Evolutionary conservation across 1,284 basidiomycete species (phyloP).

Genomic region (Xanthoconium separans): DNA sequence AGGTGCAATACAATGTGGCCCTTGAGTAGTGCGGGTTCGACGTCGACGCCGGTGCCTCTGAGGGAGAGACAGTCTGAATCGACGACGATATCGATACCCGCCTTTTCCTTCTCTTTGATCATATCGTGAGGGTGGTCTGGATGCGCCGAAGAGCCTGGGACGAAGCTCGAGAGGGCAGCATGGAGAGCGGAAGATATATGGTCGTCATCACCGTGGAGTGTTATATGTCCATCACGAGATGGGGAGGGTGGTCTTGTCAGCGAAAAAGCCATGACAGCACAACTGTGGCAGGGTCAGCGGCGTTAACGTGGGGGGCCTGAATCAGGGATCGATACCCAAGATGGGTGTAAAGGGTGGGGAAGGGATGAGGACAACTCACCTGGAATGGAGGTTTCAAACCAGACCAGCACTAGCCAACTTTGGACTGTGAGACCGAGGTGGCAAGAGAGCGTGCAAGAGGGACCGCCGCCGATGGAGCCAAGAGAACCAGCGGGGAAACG

Average conservation of each 20-base stretch:
- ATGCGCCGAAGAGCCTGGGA: constrained; percentile 25
- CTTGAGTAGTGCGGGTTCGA: constrained; percentile 73
- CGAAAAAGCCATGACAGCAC: constrained; percentile 30
- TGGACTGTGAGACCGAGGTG: background rate
- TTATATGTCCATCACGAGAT: constrained; percentile 24
- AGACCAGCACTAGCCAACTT: background rate
- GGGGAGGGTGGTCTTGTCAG: constrained; percentile 34
- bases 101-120: constrained; percentile 46
- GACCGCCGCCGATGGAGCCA: background rate
- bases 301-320: constrained; percentile 8
- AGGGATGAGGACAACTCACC: background rate
- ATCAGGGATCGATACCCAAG: background rate
- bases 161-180: constrained; percentile 25
- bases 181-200: constrained; percentile 29
- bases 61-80: constrained; percentile 69
- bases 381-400: constrained; percentile 8
- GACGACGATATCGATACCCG: constrained; percentile 72
- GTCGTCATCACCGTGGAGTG: constrained; percentile 25
- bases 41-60: constrained; percentile 79
- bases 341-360: background rate
- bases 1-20: constrained; percentile 81
- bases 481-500: background rate
- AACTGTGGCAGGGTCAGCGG: constrained; percentile 3
- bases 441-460: background rate
- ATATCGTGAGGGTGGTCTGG: constrained; percentile 38